A percentile compares a stretch with the other conserved stretches of the same genome.
Evolutionary conservation across 129 eudicot species (phyloP).

Genomic region (Centrapalus pauciflorus): DNA sequence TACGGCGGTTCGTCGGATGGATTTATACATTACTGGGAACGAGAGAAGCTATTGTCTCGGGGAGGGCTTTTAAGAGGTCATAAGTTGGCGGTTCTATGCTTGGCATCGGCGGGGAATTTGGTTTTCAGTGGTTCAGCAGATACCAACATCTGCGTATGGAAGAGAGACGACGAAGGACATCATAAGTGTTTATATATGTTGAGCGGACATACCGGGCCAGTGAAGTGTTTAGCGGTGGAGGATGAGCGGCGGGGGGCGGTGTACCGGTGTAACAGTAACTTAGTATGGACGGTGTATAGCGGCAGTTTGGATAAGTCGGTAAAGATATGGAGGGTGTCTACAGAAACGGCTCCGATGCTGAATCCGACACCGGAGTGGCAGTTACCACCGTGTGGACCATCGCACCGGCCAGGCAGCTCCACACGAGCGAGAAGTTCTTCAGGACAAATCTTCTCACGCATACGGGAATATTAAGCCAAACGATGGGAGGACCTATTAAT

Average conservation of each 20-base stretch:
- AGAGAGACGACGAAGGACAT: slow-evolving; percentile 35
- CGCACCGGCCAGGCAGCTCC: not conserved
- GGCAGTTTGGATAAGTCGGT: slow-evolving; percentile 84
- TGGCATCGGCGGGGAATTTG: slow-evolving; percentile 44
- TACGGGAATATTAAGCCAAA: slow-evolving; percentile 8
- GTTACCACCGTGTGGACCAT: not conserved
- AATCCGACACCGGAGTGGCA: slow-evolving; percentile 19
- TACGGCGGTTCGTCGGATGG: slow-evolving; percentile 79
- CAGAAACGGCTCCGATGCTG: too few species aligned
- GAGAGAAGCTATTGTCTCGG: slow-evolving; percentile 31
- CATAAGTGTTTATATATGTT: slow-evolving; percentile 48
- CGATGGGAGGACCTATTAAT: not conserved
- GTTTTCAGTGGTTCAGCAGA: slow-evolving; percentile 81
- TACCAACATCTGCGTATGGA: slow-evolving; percentile 73
- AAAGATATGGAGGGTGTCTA: slow-evolving; percentile 71
- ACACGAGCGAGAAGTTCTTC: slow-evolving; percentile 19
- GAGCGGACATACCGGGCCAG: slow-evolving; percentile 75
- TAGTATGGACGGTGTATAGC: slow-evolving; percentile 56
- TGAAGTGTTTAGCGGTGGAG: slow-evolving; percentile 81
- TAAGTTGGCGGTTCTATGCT: slow-evolving; percentile 64
- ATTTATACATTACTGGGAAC: slow-evolving; percentile 59
- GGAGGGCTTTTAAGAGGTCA: slow-evolving; percentile 62
- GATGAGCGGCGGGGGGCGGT: slow-evolving; percentile 25
- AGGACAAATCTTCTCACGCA: slow-evolving; percentile 16
- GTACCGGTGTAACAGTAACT: slow-evolving; percentile 4